Evolutionary conservation across 176 grass and related monocot genomes (phyloP), one percentile per base, ranked within the genome.

Genomic region (Aegilops tauschii): DNA sequence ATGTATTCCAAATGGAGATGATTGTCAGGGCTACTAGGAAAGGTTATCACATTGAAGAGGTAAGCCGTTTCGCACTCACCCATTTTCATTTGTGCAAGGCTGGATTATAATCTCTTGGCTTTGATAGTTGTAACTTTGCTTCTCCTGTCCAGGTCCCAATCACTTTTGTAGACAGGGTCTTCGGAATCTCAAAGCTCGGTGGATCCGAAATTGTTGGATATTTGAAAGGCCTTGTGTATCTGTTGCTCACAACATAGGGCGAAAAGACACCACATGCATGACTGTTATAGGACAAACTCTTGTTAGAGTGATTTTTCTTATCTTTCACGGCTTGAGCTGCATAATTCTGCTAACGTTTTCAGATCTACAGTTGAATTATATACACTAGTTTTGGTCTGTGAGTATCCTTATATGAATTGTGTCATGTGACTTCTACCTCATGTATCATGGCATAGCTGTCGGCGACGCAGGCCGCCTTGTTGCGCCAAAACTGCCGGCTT

Each of bases 1-100:
- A 99, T 18, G 97, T 99, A 16, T 99, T 99, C 81, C 97, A 99
- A 81, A 99, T 99, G 97, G 97, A 96, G 62, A 99, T 99, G 94
- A 96, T 99, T 84, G 94, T 99, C 47, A 99, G 97, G 83, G 97
- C 97, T 61, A 96, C 92, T 14, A 96, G 97, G 68, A 99, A 96
- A 83, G 85, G 89, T 17, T 99, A 93, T 91, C 89, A 61, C 44
- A 91, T 99, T 32, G 97, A 96, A 89, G 97, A 96, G 94, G 97
- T 89, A 85, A 66, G 17, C 8, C 67, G 32, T 65, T 34, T 28
- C 5, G 3, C 12, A 30, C 1, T 32, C 6, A 37, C 16, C 18
- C 30, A 4, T 37, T 90, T 30, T 77, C n/a, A 39, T 82, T 75
- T 9, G 0, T 62, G 17, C 59, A 44, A 45, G 67, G 17, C 70